phyloP scores from a whole-genome alignment of 2,329 filamentous ascomycete species.

The Helminthosporium solani region DNA sequence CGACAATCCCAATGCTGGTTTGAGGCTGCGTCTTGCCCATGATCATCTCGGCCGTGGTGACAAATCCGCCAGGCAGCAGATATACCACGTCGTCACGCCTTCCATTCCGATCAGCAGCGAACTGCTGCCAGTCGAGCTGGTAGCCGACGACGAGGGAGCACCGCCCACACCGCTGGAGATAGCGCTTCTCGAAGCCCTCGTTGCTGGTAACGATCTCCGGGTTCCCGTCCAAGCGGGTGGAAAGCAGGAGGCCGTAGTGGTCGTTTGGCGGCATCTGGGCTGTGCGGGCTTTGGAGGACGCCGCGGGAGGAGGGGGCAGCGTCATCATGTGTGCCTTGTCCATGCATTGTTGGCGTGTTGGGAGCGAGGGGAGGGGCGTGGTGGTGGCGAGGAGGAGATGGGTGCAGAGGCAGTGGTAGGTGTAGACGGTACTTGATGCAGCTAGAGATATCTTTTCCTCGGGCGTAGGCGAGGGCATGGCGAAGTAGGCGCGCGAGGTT shows the following conservation, averaged over 20 bases:
- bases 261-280: slow-evolving; percentile 16
- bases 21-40: slow-evolving; percentile 36
- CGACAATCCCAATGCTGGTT: slow-evolving; percentile 16
- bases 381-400: slow-evolving; percentile 64
- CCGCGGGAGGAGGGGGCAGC: slow-evolving; percentile 42
- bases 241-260: slow-evolving; percentile 55
- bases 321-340: slow-evolving; percentile 62
- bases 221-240: slow-evolving; percentile 50
- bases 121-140: slow-evolving; percentile 58
- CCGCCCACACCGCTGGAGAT: slow-evolving; percentile 59
- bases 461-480: slow-evolving; percentile 33
- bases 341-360: slow-evolving; percentile 51
- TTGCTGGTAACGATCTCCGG: slow-evolving; percentile 55
- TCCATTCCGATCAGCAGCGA: slow-evolving; percentile 29
- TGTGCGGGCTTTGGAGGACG: slow-evolving; percentile 17
- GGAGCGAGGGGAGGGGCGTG: slow-evolving; percentile 53
- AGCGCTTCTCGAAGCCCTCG: slow-evolving; percentile 68
- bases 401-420: slow-evolving; percentile 66
- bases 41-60: slow-evolving; percentile 59
- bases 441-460: slow-evolving; percentile 38
- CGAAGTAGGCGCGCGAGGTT: slow-evolving; percentile 34
- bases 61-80: slow-evolving; percentile 60
- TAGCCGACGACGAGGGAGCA: slow-evolving; percentile 65
- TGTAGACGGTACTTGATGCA: slow-evolving; percentile 46
- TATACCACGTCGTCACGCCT: slow-evolving; percentile 56